Evolutionary conservation across 139 green algal species (phyloP).

Genomic region (Tetraselmis striata): DNA sequence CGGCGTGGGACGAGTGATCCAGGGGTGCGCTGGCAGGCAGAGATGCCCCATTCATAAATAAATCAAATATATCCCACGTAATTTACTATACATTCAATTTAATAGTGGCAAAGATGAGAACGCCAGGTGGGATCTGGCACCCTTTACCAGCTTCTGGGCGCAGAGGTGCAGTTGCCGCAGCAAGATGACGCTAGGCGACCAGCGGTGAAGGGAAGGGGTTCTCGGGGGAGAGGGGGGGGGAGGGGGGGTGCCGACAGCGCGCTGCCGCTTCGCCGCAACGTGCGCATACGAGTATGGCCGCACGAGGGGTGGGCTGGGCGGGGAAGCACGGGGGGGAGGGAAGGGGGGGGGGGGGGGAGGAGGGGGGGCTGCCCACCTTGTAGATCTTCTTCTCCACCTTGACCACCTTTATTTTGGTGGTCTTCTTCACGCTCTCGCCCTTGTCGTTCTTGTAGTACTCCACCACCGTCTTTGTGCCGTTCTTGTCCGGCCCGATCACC

Average conservation of each 20-base stretch:
- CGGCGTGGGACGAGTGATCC: too few relatives aligned
- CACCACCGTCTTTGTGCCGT: constrained; percentile 82
- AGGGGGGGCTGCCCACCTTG: constrained; percentile 42
- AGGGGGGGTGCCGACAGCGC: not conserved
- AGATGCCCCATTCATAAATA: too few relatives aligned
- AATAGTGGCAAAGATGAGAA: too few relatives aligned
- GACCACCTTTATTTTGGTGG: constrained; percentile 77
- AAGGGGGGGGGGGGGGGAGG: not conserved
- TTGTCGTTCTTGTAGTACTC: constrained; percentile 92
- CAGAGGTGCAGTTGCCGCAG: constrained; percentile 1
- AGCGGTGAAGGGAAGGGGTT: not conserved
- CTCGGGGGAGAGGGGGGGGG: not conserved
- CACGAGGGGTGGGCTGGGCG: too few relatives aligned
- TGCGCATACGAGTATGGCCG: too few relatives aligned
- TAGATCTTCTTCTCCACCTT: constrained; percentile 90
- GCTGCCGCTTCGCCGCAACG: not conserved
- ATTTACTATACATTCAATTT: too few relatives aligned
- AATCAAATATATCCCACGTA: too few relatives aligned
- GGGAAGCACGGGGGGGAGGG: not conserved
- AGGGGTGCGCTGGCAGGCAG: too few relatives aligned
- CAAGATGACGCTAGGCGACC: not conserved
- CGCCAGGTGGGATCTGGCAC: too few relatives aligned
- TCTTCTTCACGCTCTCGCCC: constrained; percentile 83
- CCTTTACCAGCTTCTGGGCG: too few relatives aligned
- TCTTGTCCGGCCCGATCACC: constrained; percentile 72